Base-by-base conservation (phyloP, 257 asterid genomes). In the Scutellaria minor region DNA sequence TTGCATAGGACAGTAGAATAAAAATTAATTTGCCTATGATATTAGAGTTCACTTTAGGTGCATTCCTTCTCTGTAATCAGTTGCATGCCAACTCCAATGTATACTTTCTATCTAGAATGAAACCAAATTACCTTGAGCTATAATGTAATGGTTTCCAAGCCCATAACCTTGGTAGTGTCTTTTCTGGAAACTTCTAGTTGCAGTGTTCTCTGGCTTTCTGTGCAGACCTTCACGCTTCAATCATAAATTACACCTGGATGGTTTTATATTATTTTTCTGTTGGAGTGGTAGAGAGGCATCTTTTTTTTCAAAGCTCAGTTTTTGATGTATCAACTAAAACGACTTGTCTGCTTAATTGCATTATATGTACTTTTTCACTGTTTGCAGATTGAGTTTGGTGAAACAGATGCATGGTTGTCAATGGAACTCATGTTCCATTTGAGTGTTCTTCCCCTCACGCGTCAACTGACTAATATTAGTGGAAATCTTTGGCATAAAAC, bases 401-500 rank as follows among this genome's bases (percentile, higher is more conserved):
- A 95, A 85, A 95, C 97, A 71, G 99, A 95, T 85, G 98, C 98
- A 75, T 90, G 96, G 95, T 75, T 95, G 72, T 90, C 99, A 42
- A 84, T 95, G 97, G 97, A 88, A 80, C 98, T 95, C 83, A 95
- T 92, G 99, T 95, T 95, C 82, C 99, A 88, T 76, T 68, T 95
- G 75, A 92, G 99, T 72, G 81, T 92, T 77, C 99, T 95, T 79
- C 98, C 99, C 39, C 88, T 95, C 59, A 95, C 99, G 37, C 96
- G 97, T 46, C 98, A 90, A 78, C 79, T 95, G 66, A 95, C 98
- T 61, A 95, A 89, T 77, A 88, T 92, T 58, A 92, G 97, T 84
- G 99, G 99, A 81, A 92, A 95, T 70, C 97, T 92, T 27, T 95
- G 99, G 98, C 93, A 92, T 31, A 95, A 88, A 86, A 95, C 97